Base-by-base conservation (phyloP, 2,329 filamentous ascomycete species). In the Lachnellula hyalina region DNA sequence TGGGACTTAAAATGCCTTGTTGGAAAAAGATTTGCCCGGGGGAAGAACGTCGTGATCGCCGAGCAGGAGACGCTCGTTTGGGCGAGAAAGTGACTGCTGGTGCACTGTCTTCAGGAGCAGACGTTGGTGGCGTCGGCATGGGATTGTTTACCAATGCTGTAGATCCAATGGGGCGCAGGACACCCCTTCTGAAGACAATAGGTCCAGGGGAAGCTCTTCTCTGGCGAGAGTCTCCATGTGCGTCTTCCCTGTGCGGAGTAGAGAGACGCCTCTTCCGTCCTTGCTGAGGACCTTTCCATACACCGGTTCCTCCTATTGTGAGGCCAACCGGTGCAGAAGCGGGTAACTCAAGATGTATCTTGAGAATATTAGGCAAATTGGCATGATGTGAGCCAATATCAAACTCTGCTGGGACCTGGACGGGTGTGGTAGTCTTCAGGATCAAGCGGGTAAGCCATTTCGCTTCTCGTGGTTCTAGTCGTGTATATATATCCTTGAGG, bases 371-470 rank as follows among this genome's bases (percentile, higher is more conserved):
- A 0, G 89, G 88, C 0, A 96, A 74, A 1, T 87, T 72, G 38
- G 84, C 83, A 67, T 96, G 86, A 51, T 86, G 87, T 17, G 75
- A 76, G 4, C 47, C 48, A 21, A 59, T 14, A 5, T 17, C 45
- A 21, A 62, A 51, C 40, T 54, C 61, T 6, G 74, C 71, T 21
- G 90, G 82, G 1, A 95, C 66, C 1, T 79, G 68, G 0, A 92
- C 75, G 0, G 87, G 86, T n/a, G 79, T 76, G 56, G 86, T 89
- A 59, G 85, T 81, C 66, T 95, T 94, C 28, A 96, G 74, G 5
- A 96, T 76, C 32, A 96, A 74, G 3, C 92, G 80, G 0, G 89
- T 89, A 11, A 96, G 77, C 92, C 92, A 96, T 72, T 96, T 96
- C 4, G 85, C 87, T 66, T 96, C 89, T 44, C 76, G 75, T 3